Evolutionary conservation across 805 yeast species (phyloP).

Genomic region (Jamesozyma spencerorum): DNA sequence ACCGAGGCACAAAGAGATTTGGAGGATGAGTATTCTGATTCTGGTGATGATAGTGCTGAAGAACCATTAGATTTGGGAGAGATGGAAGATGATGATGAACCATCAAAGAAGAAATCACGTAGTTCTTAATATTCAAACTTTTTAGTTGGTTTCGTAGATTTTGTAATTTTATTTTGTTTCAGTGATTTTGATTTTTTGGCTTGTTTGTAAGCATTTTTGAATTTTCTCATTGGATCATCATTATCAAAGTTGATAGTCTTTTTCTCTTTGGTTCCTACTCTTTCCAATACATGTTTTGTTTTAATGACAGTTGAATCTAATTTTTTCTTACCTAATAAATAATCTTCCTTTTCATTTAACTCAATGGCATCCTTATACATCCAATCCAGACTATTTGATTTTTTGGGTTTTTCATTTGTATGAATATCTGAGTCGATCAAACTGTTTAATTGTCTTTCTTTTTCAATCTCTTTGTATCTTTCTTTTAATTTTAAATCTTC

Average conservation of each 20-base stretch:
- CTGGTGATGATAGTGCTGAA: constrained; percentile 16
- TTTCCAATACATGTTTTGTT: not conserved
- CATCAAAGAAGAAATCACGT: constrained; percentile 2
- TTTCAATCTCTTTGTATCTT: constrained; percentile 51
- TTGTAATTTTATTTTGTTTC: not conserved
- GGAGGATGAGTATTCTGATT: constrained; percentile 45
- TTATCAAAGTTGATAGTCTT: constrained; percentile 11
- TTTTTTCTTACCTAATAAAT: constrained; percentile 17
- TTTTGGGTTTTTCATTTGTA: constrained; percentile 7
- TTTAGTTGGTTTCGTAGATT: not conserved
- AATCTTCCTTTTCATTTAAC: constrained; percentile 13
- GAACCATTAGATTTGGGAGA: constrained; percentile 13
- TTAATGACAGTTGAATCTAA: constrained; percentile 11
- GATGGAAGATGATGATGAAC: constrained; percentile 3
- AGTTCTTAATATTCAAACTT: not conserved
- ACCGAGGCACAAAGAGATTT: constrained; percentile 63
- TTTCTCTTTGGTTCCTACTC: too few species aligned
- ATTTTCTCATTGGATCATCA: constrained; percentile 25
- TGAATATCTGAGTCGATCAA: constrained; percentile 41
- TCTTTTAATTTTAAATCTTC: constrained; percentile 59
- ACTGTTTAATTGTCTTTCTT: constrained; percentile 53
- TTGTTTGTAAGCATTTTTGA: not conserved
- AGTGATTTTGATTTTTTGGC: not conserved
- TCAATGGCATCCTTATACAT: constrained; percentile 55
- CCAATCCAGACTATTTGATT: constrained; percentile 57